These are phyloP conservation scores for Phytophthora constricta DNA, from an alignment of 352 stramenopile species.

Conservation along the genomic window DNA sequence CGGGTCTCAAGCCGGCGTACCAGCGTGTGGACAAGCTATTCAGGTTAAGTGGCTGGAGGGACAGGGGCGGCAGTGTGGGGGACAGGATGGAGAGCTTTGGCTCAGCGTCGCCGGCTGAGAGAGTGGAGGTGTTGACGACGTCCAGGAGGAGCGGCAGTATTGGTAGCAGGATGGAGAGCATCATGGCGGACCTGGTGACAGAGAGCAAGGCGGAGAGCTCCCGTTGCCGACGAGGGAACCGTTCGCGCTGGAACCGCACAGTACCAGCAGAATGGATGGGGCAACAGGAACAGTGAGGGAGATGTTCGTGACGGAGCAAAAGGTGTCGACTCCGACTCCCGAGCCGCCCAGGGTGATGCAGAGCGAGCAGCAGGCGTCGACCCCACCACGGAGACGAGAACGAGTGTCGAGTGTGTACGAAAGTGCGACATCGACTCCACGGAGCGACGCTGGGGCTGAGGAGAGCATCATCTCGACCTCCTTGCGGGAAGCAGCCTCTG, in stretches of 20 bases:
- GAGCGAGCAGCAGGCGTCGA: conserved; percentile 2
- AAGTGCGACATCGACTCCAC: background rate
- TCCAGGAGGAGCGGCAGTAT: background rate
- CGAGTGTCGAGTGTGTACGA: background rate
- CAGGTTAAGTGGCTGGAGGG: background rate
- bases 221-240: background rate
- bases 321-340: background rate
- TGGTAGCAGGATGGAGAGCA: background rate
- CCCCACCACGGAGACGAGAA: conserved; percentile 10
- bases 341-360: background rate
- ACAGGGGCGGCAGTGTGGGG: background rate
- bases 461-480: background rate
- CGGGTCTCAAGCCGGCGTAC: conserved; percentile 8
- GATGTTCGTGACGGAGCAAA: background rate
- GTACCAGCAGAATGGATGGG: background rate
- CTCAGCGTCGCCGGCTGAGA: background rate
- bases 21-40: conserved; percentile 30
- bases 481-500: background rate
- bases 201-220: background rate
- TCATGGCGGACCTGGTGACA: background rate
- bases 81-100: background rate
- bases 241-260: background rate
- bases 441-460: conserved; percentile 1
- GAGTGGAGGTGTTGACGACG: background rate
- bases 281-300: background rate